Evolutionary conservation across 352 stramenopile species (phyloP).

Genomic region (Globisporangium alternatum): DNA sequence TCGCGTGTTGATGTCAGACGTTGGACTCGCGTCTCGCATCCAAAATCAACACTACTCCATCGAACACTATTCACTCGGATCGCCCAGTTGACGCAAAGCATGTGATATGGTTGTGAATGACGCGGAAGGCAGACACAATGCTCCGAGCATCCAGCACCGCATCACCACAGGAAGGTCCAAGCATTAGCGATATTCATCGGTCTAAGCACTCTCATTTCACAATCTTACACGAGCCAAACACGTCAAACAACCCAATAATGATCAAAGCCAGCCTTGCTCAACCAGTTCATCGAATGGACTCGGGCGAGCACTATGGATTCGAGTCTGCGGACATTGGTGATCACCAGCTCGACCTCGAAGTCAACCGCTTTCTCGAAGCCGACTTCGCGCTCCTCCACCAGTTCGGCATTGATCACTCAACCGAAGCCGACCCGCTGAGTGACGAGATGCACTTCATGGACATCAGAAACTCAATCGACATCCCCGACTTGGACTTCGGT

Average conservation of each 20-base stretch:
- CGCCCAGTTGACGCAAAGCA: too few relatives aligned
- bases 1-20: too few relatives aligned
- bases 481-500: constrained; percentile 13
- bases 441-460: constrained; percentile 13
- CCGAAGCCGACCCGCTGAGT: background rate
- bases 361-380: background rate
- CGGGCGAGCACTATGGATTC: background rate
- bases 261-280: background rate
- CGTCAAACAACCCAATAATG: background rate
- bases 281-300: background rate
- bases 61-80: too few relatives aligned
- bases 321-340: background rate
- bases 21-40: too few relatives aligned
- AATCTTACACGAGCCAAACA: background rate
- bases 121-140: too few relatives aligned
- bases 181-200: too few relatives aligned
- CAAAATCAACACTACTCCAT: too few relatives aligned
- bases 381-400: background rate
- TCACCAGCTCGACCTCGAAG: background rate
- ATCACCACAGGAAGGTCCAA: too few relatives aligned
- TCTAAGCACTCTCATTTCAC: too few relatives aligned
- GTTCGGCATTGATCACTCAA: background rate
- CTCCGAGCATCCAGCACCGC: too few relatives aligned
- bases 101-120: too few relatives aligned
- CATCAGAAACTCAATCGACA: constrained; percentile 14